Evolutionary conservation across 1,284 basidiomycete species (phyloP).

Genomic region (Cryptococcus deneoformans): DNA sequence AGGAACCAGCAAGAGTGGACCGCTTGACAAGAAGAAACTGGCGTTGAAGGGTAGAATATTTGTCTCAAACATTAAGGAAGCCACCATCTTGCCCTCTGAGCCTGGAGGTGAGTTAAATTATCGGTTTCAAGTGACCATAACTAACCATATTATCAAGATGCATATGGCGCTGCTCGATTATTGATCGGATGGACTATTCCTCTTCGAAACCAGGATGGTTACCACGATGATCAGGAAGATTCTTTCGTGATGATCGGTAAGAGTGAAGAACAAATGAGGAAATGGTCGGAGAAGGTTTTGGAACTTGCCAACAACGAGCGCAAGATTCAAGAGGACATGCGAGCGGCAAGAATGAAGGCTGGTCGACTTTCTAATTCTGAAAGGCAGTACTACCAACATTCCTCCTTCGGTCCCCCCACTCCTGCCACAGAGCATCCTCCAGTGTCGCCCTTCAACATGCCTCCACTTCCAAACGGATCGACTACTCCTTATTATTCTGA

Average conservation of each 20-base stretch:
- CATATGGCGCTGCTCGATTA: slow-evolving; percentile 27
- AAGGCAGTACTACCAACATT: slow-evolving; percentile 22
- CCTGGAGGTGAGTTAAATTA: slow-evolving; percentile 58
- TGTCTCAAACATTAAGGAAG: slow-evolving; percentile 82
- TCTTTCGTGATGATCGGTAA: slow-evolving; percentile 92
- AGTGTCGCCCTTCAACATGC: slow-evolving; percentile 17
- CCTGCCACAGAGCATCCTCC: slow-evolving; percentile 31
- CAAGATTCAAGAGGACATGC: slow-evolving; percentile 55
- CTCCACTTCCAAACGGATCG: slow-evolving; percentile 18
- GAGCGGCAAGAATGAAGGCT: slow-evolving; percentile 43
- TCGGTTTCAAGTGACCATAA: not conserved
- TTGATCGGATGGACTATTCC: slow-evolving; percentile 43
- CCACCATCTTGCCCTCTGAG: slow-evolving; percentile 56
- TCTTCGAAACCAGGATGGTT: slow-evolving; percentile 12
- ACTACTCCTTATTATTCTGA: slow-evolving; percentile 9
- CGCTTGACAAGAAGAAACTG: slow-evolving; percentile 59
- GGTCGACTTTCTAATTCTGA: slow-evolving; percentile 27
- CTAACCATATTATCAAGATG: slow-evolving; percentile 10
- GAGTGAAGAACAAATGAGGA: slow-evolving; percentile 85
- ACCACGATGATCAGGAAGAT: slow-evolving; percentile 56
- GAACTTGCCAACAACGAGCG: slow-evolving; percentile 66
- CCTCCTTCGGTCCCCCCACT: slow-evolving; percentile 39
- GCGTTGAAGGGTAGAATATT: slow-evolving; percentile 97
- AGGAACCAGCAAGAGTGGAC: slow-evolving; percentile 58
- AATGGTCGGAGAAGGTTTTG: slow-evolving; percentile 88